Evolutionary conservation across 306 rosid genomes (phyloP).

Genomic region (Trifolium repens): DNA sequence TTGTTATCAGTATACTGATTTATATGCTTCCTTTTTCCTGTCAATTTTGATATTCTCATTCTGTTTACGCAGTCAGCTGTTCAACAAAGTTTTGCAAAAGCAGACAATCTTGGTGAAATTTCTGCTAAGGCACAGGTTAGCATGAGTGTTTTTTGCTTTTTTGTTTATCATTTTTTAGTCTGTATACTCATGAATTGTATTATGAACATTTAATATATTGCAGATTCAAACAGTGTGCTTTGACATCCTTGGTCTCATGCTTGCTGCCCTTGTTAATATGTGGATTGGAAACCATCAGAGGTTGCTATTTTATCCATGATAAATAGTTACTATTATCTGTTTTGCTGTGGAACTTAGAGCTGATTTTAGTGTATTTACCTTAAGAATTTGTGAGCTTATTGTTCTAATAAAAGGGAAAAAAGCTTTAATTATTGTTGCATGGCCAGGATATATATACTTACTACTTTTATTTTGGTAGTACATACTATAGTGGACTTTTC

Average conservation of each 20-base stretch:
- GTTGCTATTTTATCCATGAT: slow-evolving; percentile 48
- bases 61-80: slow-evolving; percentile 73
- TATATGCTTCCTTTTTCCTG: slow-evolving; percentile 28
- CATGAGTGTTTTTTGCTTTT: neutral
- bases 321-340: slow-evolving; percentile 1
- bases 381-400: too few relatives aligned
- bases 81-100: slow-evolving; percentile 88
- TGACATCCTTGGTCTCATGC: slow-evolving; percentile 87
- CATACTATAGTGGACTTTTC: too few relatives aligned
- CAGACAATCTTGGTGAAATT: slow-evolving; percentile 91
- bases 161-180: neutral
- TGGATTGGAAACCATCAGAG: slow-evolving; percentile 62
- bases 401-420: too few relatives aligned
- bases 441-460: too few relatives aligned
- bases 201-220: slow-evolving; percentile 37
- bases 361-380: too few relatives aligned
- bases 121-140: slow-evolving; percentile 94
- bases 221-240: slow-evolving; percentile 98
- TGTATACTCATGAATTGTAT: slow-evolving; percentile 1
- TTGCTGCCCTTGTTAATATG: slow-evolving; percentile 75
- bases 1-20: slow-evolving; percentile 26
- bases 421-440: too few relatives aligned
- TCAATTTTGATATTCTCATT: slow-evolving; percentile 35
- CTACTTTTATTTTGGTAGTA: too few relatives aligned
- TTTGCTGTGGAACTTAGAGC: neutral